phyloP scores from a whole-genome alignment of 2,329 filamentous ascomycete species.

The Drechslera avenae region DNA sequence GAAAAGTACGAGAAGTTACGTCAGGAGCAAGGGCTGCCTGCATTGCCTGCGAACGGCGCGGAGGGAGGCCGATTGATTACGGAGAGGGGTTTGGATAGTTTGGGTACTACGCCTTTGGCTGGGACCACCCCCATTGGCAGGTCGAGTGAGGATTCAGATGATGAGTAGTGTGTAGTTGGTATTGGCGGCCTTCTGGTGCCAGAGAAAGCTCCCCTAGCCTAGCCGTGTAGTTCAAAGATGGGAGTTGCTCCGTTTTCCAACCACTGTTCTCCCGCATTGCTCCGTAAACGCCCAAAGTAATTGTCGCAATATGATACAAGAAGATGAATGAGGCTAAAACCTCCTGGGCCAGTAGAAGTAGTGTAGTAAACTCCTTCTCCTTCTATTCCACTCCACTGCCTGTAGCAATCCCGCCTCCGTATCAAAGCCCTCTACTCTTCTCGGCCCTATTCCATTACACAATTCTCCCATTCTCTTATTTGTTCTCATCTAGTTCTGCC shows the following conservation, averaged over 20 bases:
- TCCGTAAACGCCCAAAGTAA: not conserved
- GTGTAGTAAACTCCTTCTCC: too few relatives aligned
- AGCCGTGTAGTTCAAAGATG: constrained; percentile 13
- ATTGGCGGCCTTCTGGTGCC: not conserved
- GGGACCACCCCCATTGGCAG: constrained; percentile 40
- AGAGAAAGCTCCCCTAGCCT: constrained; percentile 4
- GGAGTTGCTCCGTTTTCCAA: too few relatives aligned
- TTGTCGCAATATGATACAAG: not conserved
- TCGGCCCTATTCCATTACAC: not conserved
- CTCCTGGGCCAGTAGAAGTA: not conserved
- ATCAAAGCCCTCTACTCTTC: not conserved
- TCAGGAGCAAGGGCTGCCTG: constrained; percentile 52
- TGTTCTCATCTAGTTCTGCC: constrained; percentile 77
- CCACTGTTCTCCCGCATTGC: not conserved
- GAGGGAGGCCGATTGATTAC: constrained; percentile 37
- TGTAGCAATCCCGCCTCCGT: not conserved
- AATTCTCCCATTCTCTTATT: constrained; percentile 30
- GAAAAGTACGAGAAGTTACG: constrained; percentile 68
- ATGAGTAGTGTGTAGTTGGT: constrained; percentile 29
- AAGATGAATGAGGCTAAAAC: not conserved
- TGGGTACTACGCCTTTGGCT: constrained; percentile 43
- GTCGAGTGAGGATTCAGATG: constrained; percentile 33
- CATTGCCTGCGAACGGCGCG: constrained; percentile 34
- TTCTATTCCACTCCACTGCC: not conserved
- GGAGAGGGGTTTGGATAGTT: constrained; percentile 44